Evolutionary conservation across 352 stramenopile genomes (phyloP).

Genomic region (Phytophthora colocasiae): DNA sequence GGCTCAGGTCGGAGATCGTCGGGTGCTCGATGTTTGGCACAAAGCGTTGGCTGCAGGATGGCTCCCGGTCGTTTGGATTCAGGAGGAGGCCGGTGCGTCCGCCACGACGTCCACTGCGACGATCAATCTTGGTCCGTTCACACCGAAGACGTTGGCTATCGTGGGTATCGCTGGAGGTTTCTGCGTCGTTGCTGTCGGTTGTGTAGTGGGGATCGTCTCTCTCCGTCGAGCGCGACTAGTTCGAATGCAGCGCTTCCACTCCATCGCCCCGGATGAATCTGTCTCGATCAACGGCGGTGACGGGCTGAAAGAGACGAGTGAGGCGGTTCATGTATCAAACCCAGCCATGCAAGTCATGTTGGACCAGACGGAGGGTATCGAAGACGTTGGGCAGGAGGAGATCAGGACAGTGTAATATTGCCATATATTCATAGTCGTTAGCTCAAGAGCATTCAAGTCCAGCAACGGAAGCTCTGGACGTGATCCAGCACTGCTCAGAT

Average conservation of each 20-base stretch:
- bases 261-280: slow-evolving; percentile 19
- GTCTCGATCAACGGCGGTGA: no score
- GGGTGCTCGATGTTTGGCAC: slow-evolving; percentile 52
- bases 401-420: slow-evolving; percentile 1
- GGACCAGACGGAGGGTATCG: slow-evolving; percentile 25
- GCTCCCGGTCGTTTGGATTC: slow-evolving; percentile 58
- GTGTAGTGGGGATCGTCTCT: slow-evolving; percentile 19
- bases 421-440: no score
- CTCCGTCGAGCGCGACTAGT: slow-evolving; percentile 23
- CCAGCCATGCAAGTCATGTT: slow-evolving; percentile 19
- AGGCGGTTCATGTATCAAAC: not conserved
- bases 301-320: not conserved
- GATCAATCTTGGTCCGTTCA: slow-evolving; percentile 14
- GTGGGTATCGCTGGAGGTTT: slow-evolving; percentile 16
- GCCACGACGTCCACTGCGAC: slow-evolving; percentile 16
- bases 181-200: slow-evolving; percentile 23
- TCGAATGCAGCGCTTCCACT: slow-evolving; percentile 22
- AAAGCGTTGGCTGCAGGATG: slow-evolving; percentile 22
- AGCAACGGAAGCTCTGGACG: no score
- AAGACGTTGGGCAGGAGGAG: not conserved
- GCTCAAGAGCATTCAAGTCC: no score
- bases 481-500: no score
- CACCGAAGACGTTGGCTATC: slow-evolving; percentile 19
- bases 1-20: slow-evolving; percentile 20
- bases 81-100: slow-evolving; percentile 54